Percentiles rank a stretch among this genome's conserved stretches.
Evolutionary conservation across 306 rosid species (phyloP).

Genomic region (Vigna hirtella): DNA sequence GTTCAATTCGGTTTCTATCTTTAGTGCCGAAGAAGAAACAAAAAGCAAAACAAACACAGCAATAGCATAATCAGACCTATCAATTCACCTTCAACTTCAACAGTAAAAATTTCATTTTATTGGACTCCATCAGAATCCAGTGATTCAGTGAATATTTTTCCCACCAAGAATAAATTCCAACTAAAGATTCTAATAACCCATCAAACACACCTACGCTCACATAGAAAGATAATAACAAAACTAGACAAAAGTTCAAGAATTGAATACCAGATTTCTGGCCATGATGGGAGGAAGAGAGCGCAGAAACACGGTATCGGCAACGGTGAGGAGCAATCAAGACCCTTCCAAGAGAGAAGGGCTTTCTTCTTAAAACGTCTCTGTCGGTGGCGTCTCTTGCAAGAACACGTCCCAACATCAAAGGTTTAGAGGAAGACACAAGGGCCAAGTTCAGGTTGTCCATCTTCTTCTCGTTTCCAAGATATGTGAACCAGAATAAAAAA

Average conservation of each 20-base stretch:
- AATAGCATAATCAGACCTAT: constrained; percentile 9
- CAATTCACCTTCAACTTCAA: background rate
- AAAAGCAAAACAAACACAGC: constrained; percentile 5
- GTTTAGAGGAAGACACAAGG: constrained; percentile 54
- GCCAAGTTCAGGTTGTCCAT: constrained; percentile 60
- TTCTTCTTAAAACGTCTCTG: constrained; percentile 43
- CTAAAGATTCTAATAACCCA: background rate
- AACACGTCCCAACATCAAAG: constrained; percentile 44
- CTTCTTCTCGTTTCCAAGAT: constrained; percentile 9
- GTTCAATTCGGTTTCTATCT: background rate
- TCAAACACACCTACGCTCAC: background rate
- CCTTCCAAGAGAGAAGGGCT: constrained; percentile 47
- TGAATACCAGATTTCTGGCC: constrained; percentile 49
- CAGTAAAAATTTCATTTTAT: constrained; percentile 14
- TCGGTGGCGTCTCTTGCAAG: constrained; percentile 33
- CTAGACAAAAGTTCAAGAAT: background rate
- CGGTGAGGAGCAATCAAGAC: constrained; percentile 32
- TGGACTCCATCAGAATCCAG: constrained; percentile 19
- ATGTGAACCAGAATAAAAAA: constrained; percentile 8
- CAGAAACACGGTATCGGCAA: constrained; percentile 42
- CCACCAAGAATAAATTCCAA: background rate
- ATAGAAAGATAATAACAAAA: background rate
- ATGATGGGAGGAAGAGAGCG: constrained; percentile 43
- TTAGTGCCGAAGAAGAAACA: background rate
- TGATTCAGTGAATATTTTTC: background rate